Conservation (phyloP, 495 filamentous ascomycete species). For the Hypoxylon crocopeplum region DNA sequence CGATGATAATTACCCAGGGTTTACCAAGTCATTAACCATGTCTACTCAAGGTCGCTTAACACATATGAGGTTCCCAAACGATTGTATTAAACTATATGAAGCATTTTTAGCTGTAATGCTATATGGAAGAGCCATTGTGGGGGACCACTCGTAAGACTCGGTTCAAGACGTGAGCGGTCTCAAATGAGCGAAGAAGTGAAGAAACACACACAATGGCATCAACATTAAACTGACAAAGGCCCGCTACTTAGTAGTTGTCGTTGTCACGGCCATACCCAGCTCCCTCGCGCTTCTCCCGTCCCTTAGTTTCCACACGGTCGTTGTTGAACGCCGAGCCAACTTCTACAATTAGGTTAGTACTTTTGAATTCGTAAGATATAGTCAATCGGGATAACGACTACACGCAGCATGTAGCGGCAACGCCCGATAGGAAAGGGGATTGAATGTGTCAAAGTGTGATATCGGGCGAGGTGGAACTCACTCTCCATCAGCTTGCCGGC, state of each 20-base stretch:
- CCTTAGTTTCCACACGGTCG: conserved; percentile 14
- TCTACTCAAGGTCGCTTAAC: too few species aligned
- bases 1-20: too few species aligned
- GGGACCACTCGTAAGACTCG: too few species aligned
- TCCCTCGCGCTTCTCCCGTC: conserved; percentile 28
- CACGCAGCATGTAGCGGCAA: not conserved
- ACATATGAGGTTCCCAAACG: too few species aligned
- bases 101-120: too few species aligned
- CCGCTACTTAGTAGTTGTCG: conserved; percentile 15
- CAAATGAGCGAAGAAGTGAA: too few species aligned
- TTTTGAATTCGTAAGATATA: too few species aligned
- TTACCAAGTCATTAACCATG: not conserved
- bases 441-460: conserved; percentile 3
- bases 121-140: too few species aligned
- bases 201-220: conserved; percentile 1
- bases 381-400: not conserved
- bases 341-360: conserved; percentile 20
- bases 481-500: conserved; percentile 32
- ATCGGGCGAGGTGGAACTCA: too few species aligned
- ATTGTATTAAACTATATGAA: too few species aligned
- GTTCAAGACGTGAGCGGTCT: too few species aligned
- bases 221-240: not conserved
- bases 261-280: conserved; percentile 8
- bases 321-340: conserved; percentile 15
- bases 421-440: too few species aligned